Evolutionary conservation across 768 basidiomycete genomes (phyloP), one percentile per base, ranked within the genome.

Genomic region (Tephrocybe sp.): DNA sequence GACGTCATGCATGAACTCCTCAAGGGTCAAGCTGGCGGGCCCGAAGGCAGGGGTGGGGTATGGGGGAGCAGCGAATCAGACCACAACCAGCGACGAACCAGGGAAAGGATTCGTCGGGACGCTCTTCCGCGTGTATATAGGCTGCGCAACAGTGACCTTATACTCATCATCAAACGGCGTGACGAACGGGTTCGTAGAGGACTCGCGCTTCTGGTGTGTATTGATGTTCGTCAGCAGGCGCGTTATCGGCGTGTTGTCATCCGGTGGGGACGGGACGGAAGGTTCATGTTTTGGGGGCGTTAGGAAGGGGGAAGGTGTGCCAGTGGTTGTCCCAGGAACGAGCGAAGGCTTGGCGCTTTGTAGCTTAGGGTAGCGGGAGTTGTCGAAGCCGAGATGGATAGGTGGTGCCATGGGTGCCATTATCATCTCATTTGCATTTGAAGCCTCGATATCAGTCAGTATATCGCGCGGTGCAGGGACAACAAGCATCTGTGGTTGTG

Each of bases 101-200:
- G 49, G 26, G 55, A 83, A 83, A 2, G 83, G 81, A 65, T 84
- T 83, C 49, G 76, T 76, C 20, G 68, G 61, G 54, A 72, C 70
- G 58, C 76, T 78, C 70, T 75, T 77, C 60, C 75, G 67, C 53
- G 66, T 61, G 57, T 60, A 19, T 5, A 53, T 34, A 16, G 60
- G 51, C 7, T 56, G 58, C 9, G 60, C 57, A 23, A 69, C 59
- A 42, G 57, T 61, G 32, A 72, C 65, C 31, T 60, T 60, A 50
- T 79, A 73, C 62, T 87, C 85, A 61, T 89, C 87, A 64, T 90
- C 89, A 65, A 90, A 90, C 7, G 89, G 88, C 45, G 87, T 89
- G 51, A 80, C 77, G 61, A 90, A 90, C 46, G 88, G 88, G 56
- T 76, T 69, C 47, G 71, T 62, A 47, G 65, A 62, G 39, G 75